Evolutionary conservation across 2,329 filamentous ascomycete species (phyloP), one percentile per base, ranked within the genome.

Genomic region (Ophiostoma sp.): DNA sequence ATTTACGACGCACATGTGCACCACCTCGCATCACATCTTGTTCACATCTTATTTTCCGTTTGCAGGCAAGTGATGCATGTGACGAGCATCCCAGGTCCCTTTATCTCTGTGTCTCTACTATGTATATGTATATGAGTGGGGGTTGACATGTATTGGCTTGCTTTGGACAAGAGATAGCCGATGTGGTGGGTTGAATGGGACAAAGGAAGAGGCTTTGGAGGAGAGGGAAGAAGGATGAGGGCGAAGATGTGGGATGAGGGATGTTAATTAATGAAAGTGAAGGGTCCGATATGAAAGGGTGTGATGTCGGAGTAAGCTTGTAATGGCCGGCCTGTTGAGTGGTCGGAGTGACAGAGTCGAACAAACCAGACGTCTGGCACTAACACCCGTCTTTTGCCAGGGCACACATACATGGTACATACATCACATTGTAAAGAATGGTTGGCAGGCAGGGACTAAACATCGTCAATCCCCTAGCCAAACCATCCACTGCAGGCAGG

Each of bases 401-500:
- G 44, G 44, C 44, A 48, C 7, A 3, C 6, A 44, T 17, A 48
- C 27, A 41, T 41, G 39, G 39, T 41, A 13, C 11, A 11, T 31
- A 31, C 27, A 31, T 31, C 27, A n/a, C n/a, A n/a, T n/a, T 36
- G 36, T 44, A 20, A 4, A 17, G 1, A 44, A 44, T 39, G 36
- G 36, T 8, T 39, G 36, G 15, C 41, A 17, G 41, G 13, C 13
- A 44, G 41, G 41, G 41, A 44, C 41, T 44, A 44, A 13, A 48
- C 44, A 48, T 48, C 5, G 20, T 7, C 44, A n/a, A 27, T 23
- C 27, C 27, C 57, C 27, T 62, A n/a, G 57, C 60, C 35, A 48
- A 33, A 60, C 60, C 41, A n/a, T 52, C 54, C 23, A 20, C 13
- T 31, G 27, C 27, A 31, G 66, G 67, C 70, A 71, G 71, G 68